Evolutionary conservation across 805 yeast genomes (phyloP), one percentile per base, ranked within the genome.

Genomic region (Zygoascus bituminiphila): DNA sequence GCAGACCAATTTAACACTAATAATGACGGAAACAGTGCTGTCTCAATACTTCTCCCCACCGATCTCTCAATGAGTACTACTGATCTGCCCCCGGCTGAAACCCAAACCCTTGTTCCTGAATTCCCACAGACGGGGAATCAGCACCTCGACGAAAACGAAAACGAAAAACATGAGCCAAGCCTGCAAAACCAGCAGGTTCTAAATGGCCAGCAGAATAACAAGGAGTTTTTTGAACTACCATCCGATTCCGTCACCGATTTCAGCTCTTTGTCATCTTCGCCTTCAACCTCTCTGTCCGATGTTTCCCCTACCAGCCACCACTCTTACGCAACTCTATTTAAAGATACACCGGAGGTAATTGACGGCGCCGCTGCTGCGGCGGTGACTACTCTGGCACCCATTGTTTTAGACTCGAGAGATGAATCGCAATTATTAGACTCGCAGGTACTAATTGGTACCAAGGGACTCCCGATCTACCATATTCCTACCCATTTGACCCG

Each of bases 401-500:
- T 7, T 29, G 33, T 29, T 29, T 29, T 29, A 29, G 33, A 29
- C 8, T 29, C 33, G 10, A 15, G n/a, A 29, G 10, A 12, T 15
- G 33, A 29, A 12, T 15, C n/a, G 33, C 33, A 29, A 29, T 29
- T 29, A 29, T 29, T 29, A 29, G 33, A 12, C 33, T 29, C 33
- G 33, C 33, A 29, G 33, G 15, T 12, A 29, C n/a, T n/a, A n/a
- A n/a, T n/a, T n/a, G 42, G 23, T n/a, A 26, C 25, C n/a, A 24
- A 29, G n/a, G 47, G 39, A 23, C 7, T 42, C 21, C 46, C 49
- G 8, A 24, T 29, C 15, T 42, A 46, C 22, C 22, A 36, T 19
- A 38, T 39, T 33, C 36, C 38, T 5, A 38, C 36, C n/a, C 24
- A 31, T 47, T 35, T 39, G 42, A 39, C 46, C 21, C 24, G 23